phyloP scores from a whole-genome alignment of 306 rosid genomes.

The Begonia peltatifolia region DNA sequence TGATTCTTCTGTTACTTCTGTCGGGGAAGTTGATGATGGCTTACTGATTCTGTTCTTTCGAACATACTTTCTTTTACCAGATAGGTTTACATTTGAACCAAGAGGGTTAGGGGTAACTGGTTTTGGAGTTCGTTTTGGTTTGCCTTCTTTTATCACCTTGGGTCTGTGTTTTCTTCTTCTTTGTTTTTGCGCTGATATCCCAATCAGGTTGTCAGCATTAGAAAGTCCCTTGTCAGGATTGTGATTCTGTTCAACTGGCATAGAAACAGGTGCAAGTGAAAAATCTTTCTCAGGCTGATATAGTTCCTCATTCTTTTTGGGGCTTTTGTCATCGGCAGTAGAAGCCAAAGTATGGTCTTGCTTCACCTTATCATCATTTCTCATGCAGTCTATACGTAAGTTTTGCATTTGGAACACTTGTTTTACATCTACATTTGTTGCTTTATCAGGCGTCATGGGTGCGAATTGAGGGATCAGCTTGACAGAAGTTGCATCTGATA shows the following conservation, averaged over 20 bases:
- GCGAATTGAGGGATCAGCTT: constrained; percentile 6
- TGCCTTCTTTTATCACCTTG: constrained; percentile 67
- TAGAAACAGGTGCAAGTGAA: constrained; percentile 19
- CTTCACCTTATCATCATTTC: constrained; percentile 4
- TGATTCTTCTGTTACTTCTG: constrained; percentile 7
- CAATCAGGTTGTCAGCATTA: constrained; percentile 15
- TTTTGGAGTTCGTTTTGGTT: constrained; percentile 34
- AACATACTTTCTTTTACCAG: constrained; percentile 27
- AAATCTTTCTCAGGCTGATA: constrained; percentile 16
- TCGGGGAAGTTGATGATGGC: constrained; percentile 5
- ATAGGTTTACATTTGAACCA: constrained; percentile 22
- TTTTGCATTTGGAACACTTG: neutral
- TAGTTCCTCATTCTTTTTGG: constrained; percentile 16
- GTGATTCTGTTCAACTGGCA: constrained; percentile 21
- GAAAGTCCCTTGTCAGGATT: constrained; percentile 21
- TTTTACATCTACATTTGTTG: neutral
- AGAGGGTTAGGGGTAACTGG: constrained; percentile 26
- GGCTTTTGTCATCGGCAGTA: constrained; percentile 9
- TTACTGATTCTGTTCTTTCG: constrained; percentile 26
- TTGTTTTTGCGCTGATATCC: constrained; percentile 35
- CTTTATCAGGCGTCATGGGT: constrained; percentile 9
- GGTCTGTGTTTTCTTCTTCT: constrained; percentile 71
- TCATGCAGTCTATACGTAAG: neutral
- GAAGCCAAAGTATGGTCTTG: neutral
- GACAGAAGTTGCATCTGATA: constrained; percentile 7